phyloP scores from a whole-genome alignment of 495 filamentous ascomycete genomes.

The Penicillium pancosmium region DNA sequence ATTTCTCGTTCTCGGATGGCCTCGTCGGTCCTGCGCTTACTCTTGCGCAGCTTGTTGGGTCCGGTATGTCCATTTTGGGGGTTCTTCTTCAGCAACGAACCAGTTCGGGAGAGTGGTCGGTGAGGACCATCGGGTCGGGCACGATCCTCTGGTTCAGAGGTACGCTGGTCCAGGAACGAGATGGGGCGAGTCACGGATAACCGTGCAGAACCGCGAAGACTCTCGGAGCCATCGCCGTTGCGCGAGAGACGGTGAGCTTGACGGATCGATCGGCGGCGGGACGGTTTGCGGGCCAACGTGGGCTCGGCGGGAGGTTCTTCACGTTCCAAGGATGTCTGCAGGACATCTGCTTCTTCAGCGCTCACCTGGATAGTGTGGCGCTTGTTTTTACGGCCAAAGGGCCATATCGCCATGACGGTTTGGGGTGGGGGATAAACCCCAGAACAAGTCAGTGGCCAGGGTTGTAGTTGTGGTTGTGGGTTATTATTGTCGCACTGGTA shows the following conservation, averaged over 20 bases:
- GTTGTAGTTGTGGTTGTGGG: too few species aligned
- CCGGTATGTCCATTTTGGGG: conserved; percentile 27
- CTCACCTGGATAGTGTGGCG: conserved; percentile 51
- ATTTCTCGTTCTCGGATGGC: conserved; percentile 82
- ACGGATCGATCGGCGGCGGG: conserved; percentile 45
- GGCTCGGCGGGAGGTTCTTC: conserved; percentile 28
- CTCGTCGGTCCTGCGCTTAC: conserved; percentile 75
- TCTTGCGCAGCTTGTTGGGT: conserved; percentile 61
- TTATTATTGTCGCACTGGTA: too few species aligned
- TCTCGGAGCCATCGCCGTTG: conserved; percentile 31
- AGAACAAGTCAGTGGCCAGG: background rate
- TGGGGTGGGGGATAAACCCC: conserved; percentile 22
- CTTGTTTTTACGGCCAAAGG: conserved; percentile 69
- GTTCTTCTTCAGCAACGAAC: conserved; percentile 64
- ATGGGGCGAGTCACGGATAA: conserved; percentile 33
- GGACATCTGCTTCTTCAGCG: conserved; percentile 34
- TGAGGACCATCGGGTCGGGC: conserved; percentile 18
- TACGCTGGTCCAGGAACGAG: conserved; percentile 24
- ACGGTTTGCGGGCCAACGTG: conserved; percentile 42
- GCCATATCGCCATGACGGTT: conserved; percentile 73
- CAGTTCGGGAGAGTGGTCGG: conserved; percentile 45
- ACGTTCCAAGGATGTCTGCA: conserved; percentile 30
- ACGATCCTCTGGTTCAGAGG: conserved; percentile 19
- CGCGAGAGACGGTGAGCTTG: conserved; percentile 41
- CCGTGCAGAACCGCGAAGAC: conserved; percentile 33